Evolutionary conservation across 164 flowering plant species (phyloP).

Genomic region (Buxus sempervirens): DNA sequence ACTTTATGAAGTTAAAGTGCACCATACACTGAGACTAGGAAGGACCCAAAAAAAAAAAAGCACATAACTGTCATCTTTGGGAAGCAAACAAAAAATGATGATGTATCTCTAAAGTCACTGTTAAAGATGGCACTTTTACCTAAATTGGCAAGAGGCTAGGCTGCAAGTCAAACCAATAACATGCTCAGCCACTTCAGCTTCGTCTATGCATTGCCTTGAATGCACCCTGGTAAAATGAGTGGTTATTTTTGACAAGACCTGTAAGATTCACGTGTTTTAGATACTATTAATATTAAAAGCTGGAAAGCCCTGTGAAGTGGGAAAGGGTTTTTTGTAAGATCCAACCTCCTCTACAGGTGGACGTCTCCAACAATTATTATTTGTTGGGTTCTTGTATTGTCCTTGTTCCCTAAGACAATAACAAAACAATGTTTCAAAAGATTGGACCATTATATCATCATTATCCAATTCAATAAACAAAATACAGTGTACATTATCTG

Average conservation of each 20-base stretch:
- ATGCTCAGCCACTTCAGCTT: slow-evolving; percentile 97
- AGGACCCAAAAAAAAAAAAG: not conserved
- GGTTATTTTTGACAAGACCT: slow-evolving; percentile 73
- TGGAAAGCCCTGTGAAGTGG: not conserved
- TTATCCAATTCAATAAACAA: no score
- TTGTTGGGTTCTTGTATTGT: slow-evolving; percentile 63
- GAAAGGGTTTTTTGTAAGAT: not conserved
- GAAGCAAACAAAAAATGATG: not conserved
- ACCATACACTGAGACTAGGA: not conserved
- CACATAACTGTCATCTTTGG: not conserved
- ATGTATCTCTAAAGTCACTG: no score
- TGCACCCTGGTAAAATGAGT: slow-evolving; percentile 66
- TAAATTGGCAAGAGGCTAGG: slow-evolving; percentile 81
- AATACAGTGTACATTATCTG: not conserved
- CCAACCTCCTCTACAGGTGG: slow-evolving; percentile 92
- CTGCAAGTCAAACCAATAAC: slow-evolving; percentile 80
- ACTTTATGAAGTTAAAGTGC: not conserved
- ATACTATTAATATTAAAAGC: not conserved
- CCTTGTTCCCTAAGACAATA: slow-evolving; percentile 65
- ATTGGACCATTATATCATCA: no score
- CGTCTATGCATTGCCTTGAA: slow-evolving; percentile 84
- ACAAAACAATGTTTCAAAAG: no score
- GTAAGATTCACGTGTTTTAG: slow-evolving; percentile 14
- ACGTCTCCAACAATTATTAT: slow-evolving; percentile 54
- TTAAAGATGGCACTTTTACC: slow-evolving; percentile 31